Evolutionary conservation across 768 basidiomycete species (phyloP), one percentile per base, ranked within the genome.

Genomic region (Mycena latifolia): DNA sequence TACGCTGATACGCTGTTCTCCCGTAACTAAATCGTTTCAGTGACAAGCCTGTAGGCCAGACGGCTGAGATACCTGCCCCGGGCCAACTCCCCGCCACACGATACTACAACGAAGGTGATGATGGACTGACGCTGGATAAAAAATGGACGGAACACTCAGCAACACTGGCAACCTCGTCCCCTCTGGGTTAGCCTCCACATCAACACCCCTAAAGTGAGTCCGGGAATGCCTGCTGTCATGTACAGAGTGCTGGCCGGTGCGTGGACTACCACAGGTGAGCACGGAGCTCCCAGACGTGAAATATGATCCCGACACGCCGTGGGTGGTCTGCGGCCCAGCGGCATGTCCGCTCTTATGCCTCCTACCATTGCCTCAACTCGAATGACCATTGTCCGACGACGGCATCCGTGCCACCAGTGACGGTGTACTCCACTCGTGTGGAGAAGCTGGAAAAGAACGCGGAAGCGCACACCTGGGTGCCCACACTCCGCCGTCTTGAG

Each of bases 101-200:
- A n/a, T 65, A 60, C 41, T 60, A 60, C 46, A 39, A n/a, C n/a
- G 64, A 65, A 29, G 64, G 64, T 10, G 64, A 59, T n/a, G 63
- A 60, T 22, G 57, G 64, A 8, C 18, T 59, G 17, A 54, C 57
- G 5, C 52, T 60, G n/a, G 28, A 60, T 20, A 17, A 65, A 0
- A 54, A 57, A 45, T 65, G 57, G 64, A 41, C 45, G 20, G 33
- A 55, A 8, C 64, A n/a, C n/a, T n/a, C n/a, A n/a, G n/a, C n/a
- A n/a, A n/a, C n/a, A 65, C 10, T 60, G 64, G 64, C 43, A 33
- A 29, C 64, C 64, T 39, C 64, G 64, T 47, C 57, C 64, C 20
- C 56, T 65, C 25, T 65, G 63, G 57, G 41, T 53, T n/a, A 65
- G 35, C 29, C 57, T 65, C 22, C 35, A 33, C 45, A 61, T 47